Evolutionary conservation across 2,329 filamentous ascomycete species (phyloP), one percentile per base, ranked within the genome.

Genomic region (Emergomyces pasteurianus): DNA sequence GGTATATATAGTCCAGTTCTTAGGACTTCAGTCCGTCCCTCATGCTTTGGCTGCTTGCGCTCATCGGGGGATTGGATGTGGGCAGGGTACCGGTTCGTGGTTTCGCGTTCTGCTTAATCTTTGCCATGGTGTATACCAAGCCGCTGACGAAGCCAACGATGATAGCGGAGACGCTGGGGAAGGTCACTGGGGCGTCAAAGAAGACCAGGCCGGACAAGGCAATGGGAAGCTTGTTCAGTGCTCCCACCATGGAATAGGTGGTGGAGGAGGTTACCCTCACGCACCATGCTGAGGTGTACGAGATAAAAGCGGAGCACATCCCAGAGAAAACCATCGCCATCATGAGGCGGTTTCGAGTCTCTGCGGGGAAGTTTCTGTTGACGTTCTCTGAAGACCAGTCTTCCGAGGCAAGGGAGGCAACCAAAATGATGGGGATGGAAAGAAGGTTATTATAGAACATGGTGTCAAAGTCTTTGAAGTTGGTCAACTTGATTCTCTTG

Each of bases 371-470:
- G 81, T 97, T 97, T 75, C 82, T 85, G 67, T 79, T 77, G 67
- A 99, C 78, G 78, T 99, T 99, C 63, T 81, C 81, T 58, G 83
- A 79, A 7, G 92, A 95, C 94, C 94, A 99, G 78, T 97, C 90
- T 75, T 99, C 94, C 66, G 88, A 79, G 65, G 96, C 69, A 59
- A 96, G 79, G 40, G 92, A 95, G 73, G 86, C 86, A 68, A 90
- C 73, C 61, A 97, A 76, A 58, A 99, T 85, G 69, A 97, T 87
- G 34, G 94, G 94, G 65, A 99, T 96, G 61, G 92, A 95, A 67
- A 99, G 85, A 55, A 97, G 83, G 77, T 99, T 97, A 84, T 99
- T 99, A 82, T 99, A 99, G 80, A 94, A 97, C 94, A 97, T 99
- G 71, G 92, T 96, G 75, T 99, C 94, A 81, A 95, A 97, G 75